Base-by-base conservation (phyloP, 2,329 filamentous ascomycete species). In the Harringtonia lauricola region DNA sequence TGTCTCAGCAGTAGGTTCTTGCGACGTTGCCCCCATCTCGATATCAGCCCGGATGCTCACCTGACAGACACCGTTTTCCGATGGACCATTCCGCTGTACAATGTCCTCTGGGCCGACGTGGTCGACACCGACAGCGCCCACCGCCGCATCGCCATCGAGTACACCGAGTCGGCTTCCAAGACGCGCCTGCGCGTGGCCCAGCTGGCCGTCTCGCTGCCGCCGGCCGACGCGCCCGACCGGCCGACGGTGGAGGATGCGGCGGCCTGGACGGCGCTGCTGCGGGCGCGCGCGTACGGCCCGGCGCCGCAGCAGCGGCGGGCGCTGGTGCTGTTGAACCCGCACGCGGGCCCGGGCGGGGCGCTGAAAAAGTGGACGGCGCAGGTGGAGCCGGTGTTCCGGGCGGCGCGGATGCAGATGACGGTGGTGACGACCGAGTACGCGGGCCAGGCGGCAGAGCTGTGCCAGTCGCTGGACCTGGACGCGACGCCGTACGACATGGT, bases 261-360 rank as follows among this genome's bases (percentile, higher is more conserved):
- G 39, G 53, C 59, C 3, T 95, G 86, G 79, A 66, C 79, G 28
- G 66, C 71, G 24, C 67, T 66, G 44, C 70, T 95, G 35, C 61
- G 94, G 18, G 65, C 76, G 26, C 71, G 72, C 35, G 79, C 89
- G n/a, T 95, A 95, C 55, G 67, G 81, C 66, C 46, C 65, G 10
- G 74, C 83, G 55, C 50, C 49, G 13, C 73, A 72, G 42, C 73
- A 71, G 46, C 92, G 88, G 61, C 79, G 86, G 38, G 80, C 92
- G 49, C 94, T 92, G 60, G 80, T 96, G 13, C 67, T 96, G 36
- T 73, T 98, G 49, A 98, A 98, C 60, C 92, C 92, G 0, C 83
- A 89, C 54, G 86, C 88, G 14, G 92, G 92, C 0, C 84, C 87
- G 35, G 90, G 90, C 34, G 66, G 64, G 35, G 90, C 88, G 1